Percentiles rank a stretch among this genome's conserved stretches.
phyloP scores from a whole-genome alignment of 805 yeast species.

The Candida arabinofermentans region DNA sequence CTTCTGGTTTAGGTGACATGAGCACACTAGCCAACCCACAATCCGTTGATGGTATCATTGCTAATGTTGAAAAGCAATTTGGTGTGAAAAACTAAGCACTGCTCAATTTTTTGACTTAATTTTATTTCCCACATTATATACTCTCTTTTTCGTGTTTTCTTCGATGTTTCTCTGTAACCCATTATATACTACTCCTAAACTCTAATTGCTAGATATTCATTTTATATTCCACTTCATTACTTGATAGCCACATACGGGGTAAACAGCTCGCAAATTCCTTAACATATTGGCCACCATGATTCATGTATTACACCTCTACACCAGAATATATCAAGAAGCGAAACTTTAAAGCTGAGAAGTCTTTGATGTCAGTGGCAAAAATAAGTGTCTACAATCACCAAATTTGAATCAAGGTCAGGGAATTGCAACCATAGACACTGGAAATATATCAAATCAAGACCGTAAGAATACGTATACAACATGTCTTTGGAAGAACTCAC shows the following conservation, averaged over 20 bases:
- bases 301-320: too few species aligned
- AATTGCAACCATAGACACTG: neutral
- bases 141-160: neutral
- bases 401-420: neutral
- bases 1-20: conserved; percentile 87
- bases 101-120: neutral
- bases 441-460: neutral
- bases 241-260: too few species aligned
- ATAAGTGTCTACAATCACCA: too few species aligned
- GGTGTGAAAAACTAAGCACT: conserved; percentile 30
- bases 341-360: too few species aligned
- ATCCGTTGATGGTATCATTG: conserved; percentile 73
- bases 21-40: conserved; percentile 86
- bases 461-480: neutral
- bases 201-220: too few species aligned
- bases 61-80: conserved; percentile 51
- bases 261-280: too few species aligned
- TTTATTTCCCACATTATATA: neutral
- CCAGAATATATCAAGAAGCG: too few species aligned
- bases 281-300: too few species aligned
- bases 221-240: too few species aligned
- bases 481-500: conserved; percentile 70
- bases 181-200: too few species aligned
- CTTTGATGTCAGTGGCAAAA: too few species aligned
- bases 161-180: neutral